These are phyloP conservation scores for Leccinum griseonigrum DNA, from an alignment of 1,284 basidiomycete species.

Conservation along the genomic window DNA sequence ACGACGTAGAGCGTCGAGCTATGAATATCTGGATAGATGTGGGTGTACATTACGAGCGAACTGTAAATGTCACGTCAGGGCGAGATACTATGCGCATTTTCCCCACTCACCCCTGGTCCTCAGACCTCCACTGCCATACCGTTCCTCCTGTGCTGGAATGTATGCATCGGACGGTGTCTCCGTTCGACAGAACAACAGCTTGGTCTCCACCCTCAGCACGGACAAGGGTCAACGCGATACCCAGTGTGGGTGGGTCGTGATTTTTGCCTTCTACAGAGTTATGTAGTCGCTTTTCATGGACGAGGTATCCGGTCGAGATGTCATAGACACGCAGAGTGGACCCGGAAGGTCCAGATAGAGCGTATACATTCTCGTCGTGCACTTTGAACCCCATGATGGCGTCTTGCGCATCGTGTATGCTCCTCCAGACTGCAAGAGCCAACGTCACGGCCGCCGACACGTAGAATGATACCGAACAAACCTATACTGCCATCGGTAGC, in stretches of 20 bases:
- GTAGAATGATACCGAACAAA: constrained; percentile 28
- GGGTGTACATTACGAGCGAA: constrained; percentile 64
- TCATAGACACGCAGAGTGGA: constrained; percentile 73
- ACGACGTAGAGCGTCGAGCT: constrained; percentile 58
- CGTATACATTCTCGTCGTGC: constrained; percentile 56
- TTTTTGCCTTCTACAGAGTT: constrained; percentile 41
- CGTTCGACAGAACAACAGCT: constrained; percentile 51
- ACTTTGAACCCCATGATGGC: constrained; percentile 68
- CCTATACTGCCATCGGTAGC: constrained; percentile 71
- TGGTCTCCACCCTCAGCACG: constrained; percentile 1
- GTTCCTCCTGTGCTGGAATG: constrained; percentile 47
- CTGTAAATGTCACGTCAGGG: constrained; percentile 34
- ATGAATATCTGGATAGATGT: constrained; percentile 50
- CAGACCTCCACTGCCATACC: constrained; percentile 63
- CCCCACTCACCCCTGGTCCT: constrained; percentile 57
- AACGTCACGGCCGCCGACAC: constrained; percentile 9
- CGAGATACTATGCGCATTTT: background rate
- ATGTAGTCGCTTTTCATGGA: constrained; percentile 67
- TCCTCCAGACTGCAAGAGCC: constrained; percentile 70
- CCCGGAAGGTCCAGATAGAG: constrained; percentile 76
- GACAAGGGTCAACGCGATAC: constrained; percentile 37
- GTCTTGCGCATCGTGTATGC: constrained; percentile 67
- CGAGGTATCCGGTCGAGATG: constrained; percentile 60
- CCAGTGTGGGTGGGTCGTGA: constrained; percentile 50
- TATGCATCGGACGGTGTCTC: constrained; percentile 51